Evolutionary conservation across 768 basidiomycete genomes (phyloP).

Genomic region (Boletus coccyginus): DNA sequence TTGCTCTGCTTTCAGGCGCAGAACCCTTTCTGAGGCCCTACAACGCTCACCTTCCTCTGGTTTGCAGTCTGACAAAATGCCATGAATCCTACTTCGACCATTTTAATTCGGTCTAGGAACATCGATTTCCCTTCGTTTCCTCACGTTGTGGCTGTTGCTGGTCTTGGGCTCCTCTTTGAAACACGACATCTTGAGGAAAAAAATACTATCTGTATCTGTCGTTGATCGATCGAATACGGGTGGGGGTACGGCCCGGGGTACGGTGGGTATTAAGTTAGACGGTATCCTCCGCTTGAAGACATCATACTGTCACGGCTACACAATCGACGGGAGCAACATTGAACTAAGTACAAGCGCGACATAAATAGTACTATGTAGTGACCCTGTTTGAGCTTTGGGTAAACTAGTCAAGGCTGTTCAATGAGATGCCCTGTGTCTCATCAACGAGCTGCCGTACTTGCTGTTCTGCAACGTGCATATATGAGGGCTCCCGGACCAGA

Average conservation of each 20-base stretch:
- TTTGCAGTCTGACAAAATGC: conserved; percentile 38
- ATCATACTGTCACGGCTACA: neutral
- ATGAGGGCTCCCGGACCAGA: neutral
- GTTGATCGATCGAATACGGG: no score
- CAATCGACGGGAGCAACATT: no score
- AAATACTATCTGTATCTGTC: no score
- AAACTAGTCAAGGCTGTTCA: conserved; percentile 29
- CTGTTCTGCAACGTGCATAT: neutral
- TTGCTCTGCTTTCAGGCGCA: conserved; percentile 17
- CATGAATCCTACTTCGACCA: conserved; percentile 30
- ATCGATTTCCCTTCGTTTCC: neutral
- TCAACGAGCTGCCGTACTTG: conserved; percentile 13
- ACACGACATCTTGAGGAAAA: neutral
- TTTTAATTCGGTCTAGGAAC: conserved; percentile 22
- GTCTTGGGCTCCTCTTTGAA: neutral
- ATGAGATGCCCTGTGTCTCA: conserved; percentile 14
- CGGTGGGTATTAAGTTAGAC: no score
- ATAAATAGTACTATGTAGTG: neutral
- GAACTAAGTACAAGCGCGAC: no score
- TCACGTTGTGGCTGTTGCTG: neutral
- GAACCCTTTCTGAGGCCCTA: conserved; percentile 14
- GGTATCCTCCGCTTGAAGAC: neutral
- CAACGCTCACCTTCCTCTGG: conserved; percentile 30
- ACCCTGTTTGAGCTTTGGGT: neutral
- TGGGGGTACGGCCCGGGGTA: no score